Percentiles rank a stretch among this genome's conserved stretches.
These are phyloP conservation scores for Adansonia digitata DNA, from an alignment of 345 rosid species.

Conservation along the genomic window DNA sequence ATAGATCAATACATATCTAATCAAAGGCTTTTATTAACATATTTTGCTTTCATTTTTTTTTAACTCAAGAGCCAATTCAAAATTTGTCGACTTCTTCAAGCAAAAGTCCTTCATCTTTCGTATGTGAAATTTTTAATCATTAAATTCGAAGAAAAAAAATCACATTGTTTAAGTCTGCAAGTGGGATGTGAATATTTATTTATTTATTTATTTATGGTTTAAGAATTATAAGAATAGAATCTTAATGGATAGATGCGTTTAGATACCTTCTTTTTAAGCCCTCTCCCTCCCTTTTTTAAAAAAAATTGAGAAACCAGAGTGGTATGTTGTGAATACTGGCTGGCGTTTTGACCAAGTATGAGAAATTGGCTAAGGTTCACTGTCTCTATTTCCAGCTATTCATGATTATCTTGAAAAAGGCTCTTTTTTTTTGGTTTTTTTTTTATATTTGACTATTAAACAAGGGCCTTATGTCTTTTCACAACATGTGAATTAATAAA, in stretches of 20 bases:
- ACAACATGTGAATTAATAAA: neutral
- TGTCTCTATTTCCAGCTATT: neutral
- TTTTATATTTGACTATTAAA: conserved; percentile 4
- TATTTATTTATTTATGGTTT: no score
- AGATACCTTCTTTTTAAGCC: neutral
- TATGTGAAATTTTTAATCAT: no score
- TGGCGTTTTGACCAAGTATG: neutral
- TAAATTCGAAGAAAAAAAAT: no score
- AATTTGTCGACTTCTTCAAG: neutral
- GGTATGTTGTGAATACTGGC: neutral
- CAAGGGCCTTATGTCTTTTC: neutral
- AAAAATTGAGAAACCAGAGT: neutral
- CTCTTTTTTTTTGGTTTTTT: neutral
- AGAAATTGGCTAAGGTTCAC: neutral
- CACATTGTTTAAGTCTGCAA: neutral
- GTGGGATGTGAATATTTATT: neutral
- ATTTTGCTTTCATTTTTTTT: neutral
- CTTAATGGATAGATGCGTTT: neutral
- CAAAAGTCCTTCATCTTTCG: neutral
- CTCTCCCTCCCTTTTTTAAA: no score
- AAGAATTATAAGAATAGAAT: neutral
- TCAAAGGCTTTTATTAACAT: no score
- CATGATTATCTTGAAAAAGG: neutral
- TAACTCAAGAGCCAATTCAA: neutral
- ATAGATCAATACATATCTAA: no score